phyloP scores from a whole-genome alignment of 1,139 yeast species.

The Saccharomyces hybrid region DNA sequence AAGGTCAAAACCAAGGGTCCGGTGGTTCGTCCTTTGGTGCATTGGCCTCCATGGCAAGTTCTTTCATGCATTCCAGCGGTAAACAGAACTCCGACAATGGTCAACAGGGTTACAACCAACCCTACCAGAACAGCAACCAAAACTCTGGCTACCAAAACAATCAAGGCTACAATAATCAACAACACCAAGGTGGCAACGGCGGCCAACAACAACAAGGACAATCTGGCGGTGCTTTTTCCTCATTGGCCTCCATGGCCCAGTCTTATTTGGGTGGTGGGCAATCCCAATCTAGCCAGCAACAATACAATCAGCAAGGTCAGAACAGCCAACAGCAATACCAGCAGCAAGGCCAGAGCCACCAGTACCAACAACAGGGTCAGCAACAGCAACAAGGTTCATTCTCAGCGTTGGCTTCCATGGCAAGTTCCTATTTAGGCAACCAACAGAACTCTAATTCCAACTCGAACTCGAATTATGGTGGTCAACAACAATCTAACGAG shows the following conservation, averaged over 20 bases:
- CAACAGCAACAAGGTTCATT: slow-evolving; percentile 4
- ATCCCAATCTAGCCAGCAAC: not conserved
- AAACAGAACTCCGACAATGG: slow-evolving; percentile 1
- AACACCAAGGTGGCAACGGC: slow-evolving; percentile 4
- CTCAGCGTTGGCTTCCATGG: slow-evolving; percentile 13
- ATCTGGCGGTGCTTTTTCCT: not conserved
- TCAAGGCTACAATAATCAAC: slow-evolving; percentile 1
- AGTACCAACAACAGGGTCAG: slow-evolving; percentile 4
- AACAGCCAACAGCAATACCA: slow-evolving; percentile 1
- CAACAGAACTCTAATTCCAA: too few relatives aligned
- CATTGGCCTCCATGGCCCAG: slow-evolving; percentile 2
- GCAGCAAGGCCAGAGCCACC: slow-evolving; percentile 1
- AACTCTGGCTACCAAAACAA: not conserved
- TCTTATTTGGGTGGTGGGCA: not conserved
- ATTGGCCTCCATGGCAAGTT: slow-evolving; percentile 1
- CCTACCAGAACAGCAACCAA: not conserved
- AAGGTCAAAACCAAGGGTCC: slow-evolving; percentile 4
- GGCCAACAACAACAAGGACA: not conserved
- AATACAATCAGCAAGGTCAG: slow-evolving; percentile 1
- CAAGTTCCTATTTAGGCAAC: slow-evolving; percentile 10
- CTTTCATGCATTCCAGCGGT: not conserved
- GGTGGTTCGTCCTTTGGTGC: slow-evolving; percentile 3
- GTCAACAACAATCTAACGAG: slow-evolving; percentile 4
- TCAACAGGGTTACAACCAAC: slow-evolving; percentile 1
- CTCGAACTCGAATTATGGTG: slow-evolving; percentile 3